Base-by-base conservation (phyloP, 139 green algal species). In the Zygnema cylindricum region DNA sequence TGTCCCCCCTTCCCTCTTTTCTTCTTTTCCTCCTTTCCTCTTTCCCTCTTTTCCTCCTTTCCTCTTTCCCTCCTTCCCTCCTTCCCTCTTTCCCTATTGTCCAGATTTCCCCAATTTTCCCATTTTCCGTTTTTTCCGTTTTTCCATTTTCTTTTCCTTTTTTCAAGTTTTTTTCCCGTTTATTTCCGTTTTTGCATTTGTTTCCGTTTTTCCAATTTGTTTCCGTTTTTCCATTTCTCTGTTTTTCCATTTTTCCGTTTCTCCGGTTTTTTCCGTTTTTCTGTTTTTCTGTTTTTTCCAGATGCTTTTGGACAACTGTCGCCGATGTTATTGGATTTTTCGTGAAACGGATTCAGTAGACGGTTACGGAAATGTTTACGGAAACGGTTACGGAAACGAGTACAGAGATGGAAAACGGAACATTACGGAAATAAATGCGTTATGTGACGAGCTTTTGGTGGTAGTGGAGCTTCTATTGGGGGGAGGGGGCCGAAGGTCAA, bases 401-500 rank as follows among this genome's bases (percentile, higher is more conserved):
- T 3, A 39, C 16, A 11, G 77, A 2, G n/a, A n/a, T n/a, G 32
- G 38, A n/a, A 63, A 2, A 35, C 35, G 77, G 36, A 73, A n/a
- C 43, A 35, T 88, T 25, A 43, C 42, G 33, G 57, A 90, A 69
- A 39, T 85, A 23, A 84, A 91, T 0, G 43, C 54, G 21, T 81
- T 91, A 55, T 43, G 87, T 43, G 86, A 91, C 41, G 86, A 90
- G 0, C 33, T 91, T 40, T 30, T 91, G 43, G 86, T 90, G 11
- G 87, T 91, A 55, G 30, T 91, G 36, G 87, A 91, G 76, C 71
- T 91, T 33, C 71, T 91, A 21, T 43, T 91, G 69, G 41, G 43
- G 2, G 35, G 77, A 43, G 85, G 3, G 22, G 55, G 32, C 79
- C 30, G 1, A 23, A 22, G 1, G 21, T 0, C 81, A 30, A 43